phyloP scores from a whole-genome alignment of 2,329 filamentous ascomycete genomes.

The Xylaria sp. region DNA sequence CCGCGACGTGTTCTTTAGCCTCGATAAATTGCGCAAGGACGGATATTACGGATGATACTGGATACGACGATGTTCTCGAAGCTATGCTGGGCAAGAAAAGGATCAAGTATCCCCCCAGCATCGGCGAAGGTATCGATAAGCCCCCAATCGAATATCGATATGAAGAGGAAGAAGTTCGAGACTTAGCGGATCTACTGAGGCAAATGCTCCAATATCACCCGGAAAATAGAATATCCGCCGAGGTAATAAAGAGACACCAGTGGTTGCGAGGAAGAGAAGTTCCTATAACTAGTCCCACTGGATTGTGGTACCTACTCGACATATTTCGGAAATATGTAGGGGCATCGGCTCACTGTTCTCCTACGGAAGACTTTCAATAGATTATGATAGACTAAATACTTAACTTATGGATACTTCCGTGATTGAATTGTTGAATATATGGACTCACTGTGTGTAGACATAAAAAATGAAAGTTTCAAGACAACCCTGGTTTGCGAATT shows the following conservation, averaged over 20 bases:
- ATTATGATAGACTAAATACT: no score
- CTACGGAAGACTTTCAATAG: no score
- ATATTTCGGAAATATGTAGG: neutral
- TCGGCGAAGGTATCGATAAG: neutral
- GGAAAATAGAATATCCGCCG: neutral
- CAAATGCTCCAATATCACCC: constrained; percentile 1
- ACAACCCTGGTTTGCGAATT: no score
- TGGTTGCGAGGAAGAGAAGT: neutral
- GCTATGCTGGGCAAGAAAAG: neutral
- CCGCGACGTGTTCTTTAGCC: neutral
- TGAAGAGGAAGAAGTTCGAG: neutral
- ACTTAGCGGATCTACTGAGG: neutral
- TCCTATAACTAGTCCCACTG: neutral
- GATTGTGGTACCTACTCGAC: neutral
- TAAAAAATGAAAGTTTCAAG: no score
- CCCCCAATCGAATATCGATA: constrained; percentile 1
- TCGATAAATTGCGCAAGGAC: neutral
- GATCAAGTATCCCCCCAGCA: neutral
- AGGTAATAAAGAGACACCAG: neutral
- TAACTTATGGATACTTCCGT: no score
- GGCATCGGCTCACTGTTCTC: no score
- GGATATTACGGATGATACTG: neutral
- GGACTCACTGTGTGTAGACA: no score
- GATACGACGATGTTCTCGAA: neutral
- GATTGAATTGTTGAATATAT: no score